Conservation (phyloP, 179 eudicot genomes). For the Camellia oleifera region DNA sequence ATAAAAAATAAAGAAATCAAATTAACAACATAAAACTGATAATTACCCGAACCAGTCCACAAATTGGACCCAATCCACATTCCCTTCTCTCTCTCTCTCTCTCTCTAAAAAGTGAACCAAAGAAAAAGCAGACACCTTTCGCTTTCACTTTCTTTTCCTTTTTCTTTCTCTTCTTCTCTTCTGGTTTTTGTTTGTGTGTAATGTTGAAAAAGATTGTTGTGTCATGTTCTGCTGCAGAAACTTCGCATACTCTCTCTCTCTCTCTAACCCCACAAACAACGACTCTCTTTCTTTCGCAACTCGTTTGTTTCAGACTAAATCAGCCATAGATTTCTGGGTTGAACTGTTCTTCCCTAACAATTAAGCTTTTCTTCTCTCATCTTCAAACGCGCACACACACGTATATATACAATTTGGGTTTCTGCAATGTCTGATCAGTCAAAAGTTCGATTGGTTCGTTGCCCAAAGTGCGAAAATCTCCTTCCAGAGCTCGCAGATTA, state of each 20-base stretch:
- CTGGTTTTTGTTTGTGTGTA: neutral
- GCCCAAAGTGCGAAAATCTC: constrained; percentile 76
- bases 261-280: neutral
- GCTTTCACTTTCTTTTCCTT: no score
- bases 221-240: neutral
- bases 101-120: neutral
- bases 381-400: no score
- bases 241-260: constrained; percentile 26
- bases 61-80: no score
- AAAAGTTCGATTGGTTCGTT: constrained; percentile 69
- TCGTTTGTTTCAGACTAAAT: neutral
- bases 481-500: constrained; percentile 73
- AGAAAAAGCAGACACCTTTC: neutral
- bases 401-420: neutral
- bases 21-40: no score
- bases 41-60: no score
- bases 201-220: neutral
- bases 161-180: no score
- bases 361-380: no score
- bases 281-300: neutral
- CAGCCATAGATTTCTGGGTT: neutral
- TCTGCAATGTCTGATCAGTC: constrained; percentile 50
- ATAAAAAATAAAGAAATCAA: no score
- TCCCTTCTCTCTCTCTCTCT: neutral
- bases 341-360: neutral